A percentile compares a stretch with the other conserved stretches of the same genome.
Evolutionary conservation across 2,329 filamentous ascomycete species (phyloP).

Genomic region (Penicillium sp.): DNA sequence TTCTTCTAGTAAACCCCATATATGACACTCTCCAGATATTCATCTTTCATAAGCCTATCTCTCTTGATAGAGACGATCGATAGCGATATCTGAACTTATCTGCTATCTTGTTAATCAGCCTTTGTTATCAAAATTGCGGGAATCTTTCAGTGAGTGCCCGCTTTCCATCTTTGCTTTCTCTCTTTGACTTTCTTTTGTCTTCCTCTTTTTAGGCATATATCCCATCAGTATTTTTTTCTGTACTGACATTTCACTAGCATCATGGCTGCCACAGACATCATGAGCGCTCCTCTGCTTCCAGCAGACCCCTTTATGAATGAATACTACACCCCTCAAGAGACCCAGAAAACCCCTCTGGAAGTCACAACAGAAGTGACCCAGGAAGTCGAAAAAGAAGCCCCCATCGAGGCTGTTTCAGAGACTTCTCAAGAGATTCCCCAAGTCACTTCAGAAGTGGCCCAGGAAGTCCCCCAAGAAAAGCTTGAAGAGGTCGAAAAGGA

Average conservation of each 20-base stretch:
- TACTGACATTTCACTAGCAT: background rate
- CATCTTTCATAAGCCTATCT: background rate
- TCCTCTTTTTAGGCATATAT: background rate
- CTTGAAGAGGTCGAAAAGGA: background rate
- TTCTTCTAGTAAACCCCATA: conserved; percentile 18
- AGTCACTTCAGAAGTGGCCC: too few relatives aligned
- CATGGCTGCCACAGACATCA: conserved; percentile 10
- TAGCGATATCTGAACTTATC: background rate
- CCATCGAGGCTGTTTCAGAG: background rate
- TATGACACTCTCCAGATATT: background rate
- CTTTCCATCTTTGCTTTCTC: background rate
- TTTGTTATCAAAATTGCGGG: background rate
- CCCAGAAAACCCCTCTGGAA: background rate
- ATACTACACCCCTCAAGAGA: background rate
- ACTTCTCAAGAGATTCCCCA: background rate
- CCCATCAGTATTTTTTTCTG: background rate
- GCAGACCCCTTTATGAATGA: conserved; percentile 4
- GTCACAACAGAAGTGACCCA: background rate
- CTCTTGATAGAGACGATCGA: background rate
- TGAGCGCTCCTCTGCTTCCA: conserved; percentile 5
- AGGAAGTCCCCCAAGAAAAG: background rate
- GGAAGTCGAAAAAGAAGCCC: background rate
- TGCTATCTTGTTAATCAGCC: background rate
- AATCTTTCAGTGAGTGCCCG: background rate
- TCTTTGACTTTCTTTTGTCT: background rate